These are phyloP conservation scores for Carex sylvatica DNA, from an alignment of 202 grass and related monocot species.

Conservation along the genomic window DNA sequence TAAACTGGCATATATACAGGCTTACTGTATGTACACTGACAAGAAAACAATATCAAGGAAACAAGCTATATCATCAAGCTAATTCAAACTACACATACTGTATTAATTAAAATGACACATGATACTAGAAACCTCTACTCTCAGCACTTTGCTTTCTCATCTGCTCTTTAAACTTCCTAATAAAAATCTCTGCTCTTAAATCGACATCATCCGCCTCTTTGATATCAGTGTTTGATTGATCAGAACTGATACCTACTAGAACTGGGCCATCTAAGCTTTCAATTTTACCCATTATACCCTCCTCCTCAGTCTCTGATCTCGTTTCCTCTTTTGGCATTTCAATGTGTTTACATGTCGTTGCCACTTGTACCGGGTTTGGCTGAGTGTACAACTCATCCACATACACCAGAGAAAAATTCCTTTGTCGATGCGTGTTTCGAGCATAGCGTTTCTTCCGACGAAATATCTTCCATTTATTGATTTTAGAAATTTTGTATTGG, in stretches of 20 bases:
- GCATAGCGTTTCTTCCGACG: background rate
- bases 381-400: constrained; percentile 63
- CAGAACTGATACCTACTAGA: background rate
- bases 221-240: background rate
- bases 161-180: constrained; percentile 80
- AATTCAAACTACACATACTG: background rate
- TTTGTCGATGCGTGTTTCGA: background rate
- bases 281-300: background rate
- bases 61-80: background rate
- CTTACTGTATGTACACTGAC: background rate
- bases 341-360: background rate
- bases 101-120: background rate
- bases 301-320: background rate
- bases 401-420: constrained; percentile 30
- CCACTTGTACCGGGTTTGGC: background rate
- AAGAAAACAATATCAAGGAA: background rate
- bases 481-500: constrained; percentile 6
- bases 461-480: constrained; percentile 19
- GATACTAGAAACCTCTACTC: background rate
- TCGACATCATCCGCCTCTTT: constrained; percentile 62
- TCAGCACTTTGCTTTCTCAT: constrained; percentile 60
- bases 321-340: background rate
- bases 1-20: background rate
- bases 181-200: constrained; percentile 69
- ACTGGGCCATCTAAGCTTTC: background rate